phyloP scores from a whole-genome alignment of 257 asterid genomes.

The Fraxinus quadrangulata region DNA sequence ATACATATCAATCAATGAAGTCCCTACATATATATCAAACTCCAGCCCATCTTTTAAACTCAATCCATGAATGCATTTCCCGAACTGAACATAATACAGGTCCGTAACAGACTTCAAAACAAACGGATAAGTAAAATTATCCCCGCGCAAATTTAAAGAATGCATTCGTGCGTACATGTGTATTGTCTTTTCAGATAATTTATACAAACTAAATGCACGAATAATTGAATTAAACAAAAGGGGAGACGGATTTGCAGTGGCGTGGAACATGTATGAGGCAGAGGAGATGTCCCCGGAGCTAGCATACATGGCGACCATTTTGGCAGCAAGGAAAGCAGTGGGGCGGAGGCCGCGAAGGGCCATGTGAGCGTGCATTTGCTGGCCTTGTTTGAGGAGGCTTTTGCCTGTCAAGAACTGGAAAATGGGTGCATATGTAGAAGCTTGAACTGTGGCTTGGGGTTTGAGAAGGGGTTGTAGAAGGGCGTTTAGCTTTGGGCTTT shows the following conservation, averaged over 20 bases:
- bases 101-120: slow-evolving; percentile 69
- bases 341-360: slow-evolving; percentile 56
- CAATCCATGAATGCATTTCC: slow-evolving; percentile 58
- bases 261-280: slow-evolving; percentile 51
- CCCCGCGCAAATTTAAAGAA: slow-evolving; percentile 54
- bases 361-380: slow-evolving; percentile 73
- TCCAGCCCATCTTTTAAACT: slow-evolving; percentile 59
- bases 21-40: slow-evolving; percentile 59
- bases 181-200: slow-evolving; percentile 36
- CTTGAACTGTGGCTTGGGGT: slow-evolving; percentile 31
- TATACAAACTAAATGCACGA: slow-evolving; percentile 64
- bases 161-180: slow-evolving; percentile 43
- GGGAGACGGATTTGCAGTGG: slow-evolving; percentile 38
- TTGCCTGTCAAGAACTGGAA: slow-evolving; percentile 67
- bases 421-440: slow-evolving; percentile 54
- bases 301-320: slow-evolving; percentile 95
- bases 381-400: slow-evolving; percentile 58
- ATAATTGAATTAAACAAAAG: slow-evolving; percentile 71
- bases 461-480: slow-evolving; percentile 47
- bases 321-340: slow-evolving; percentile 58
- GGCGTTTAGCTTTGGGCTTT: slow-evolving; percentile 36
- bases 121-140: slow-evolving; percentile 76
- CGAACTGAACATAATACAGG: slow-evolving; percentile 32
- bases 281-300: slow-evolving; percentile 76
- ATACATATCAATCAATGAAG: slow-evolving; percentile 76